These are phyloP conservation scores for Schoenoplectus tabernaemontani DNA, from an alignment of 202 grass and related monocot genomes.

Conservation along the genomic window DNA sequence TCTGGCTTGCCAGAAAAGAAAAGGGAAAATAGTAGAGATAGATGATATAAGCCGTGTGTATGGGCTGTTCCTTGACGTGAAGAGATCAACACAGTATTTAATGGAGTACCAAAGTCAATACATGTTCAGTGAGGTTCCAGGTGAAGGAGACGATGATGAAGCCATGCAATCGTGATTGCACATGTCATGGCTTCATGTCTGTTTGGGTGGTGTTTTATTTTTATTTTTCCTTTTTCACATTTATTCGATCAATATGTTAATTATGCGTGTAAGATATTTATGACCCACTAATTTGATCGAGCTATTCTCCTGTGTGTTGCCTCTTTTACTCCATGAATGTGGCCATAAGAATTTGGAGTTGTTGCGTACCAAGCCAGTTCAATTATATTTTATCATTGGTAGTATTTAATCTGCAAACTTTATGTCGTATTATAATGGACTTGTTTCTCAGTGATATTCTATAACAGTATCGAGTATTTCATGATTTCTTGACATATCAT, in stretches of 20 bases:
- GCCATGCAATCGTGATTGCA: slow-evolving; percentile 37
- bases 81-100: slow-evolving; percentile 64
- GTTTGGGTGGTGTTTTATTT: background rate
- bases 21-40: slow-evolving; percentile 76
- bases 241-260: background rate
- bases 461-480: background rate
- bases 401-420: background rate
- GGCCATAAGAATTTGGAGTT: background rate
- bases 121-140: slow-evolving; percentile 75
- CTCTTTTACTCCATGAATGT: background rate
- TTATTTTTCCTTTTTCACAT: too few species aligned
- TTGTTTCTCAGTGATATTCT: background rate
- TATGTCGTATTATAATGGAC: background rate
- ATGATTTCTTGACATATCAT: background rate
- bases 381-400: background rate
- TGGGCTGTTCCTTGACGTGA: slow-evolving; percentile 76
- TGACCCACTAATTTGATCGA: slow-evolving; percentile 5
- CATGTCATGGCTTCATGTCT: background rate
- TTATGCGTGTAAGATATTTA: background rate
- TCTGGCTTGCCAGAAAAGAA: slow-evolving; percentile 75
- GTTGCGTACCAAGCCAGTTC: background rate
- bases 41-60: slow-evolving; percentile 86
- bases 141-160: slow-evolving; percentile 42
- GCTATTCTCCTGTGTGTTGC: background rate
- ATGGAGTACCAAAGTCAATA: slow-evolving; percentile 94